These are phyloP conservation scores for Rickenella mellea DNA, from an alignment of 768 basidiomycete species.

Conservation along the genomic window DNA sequence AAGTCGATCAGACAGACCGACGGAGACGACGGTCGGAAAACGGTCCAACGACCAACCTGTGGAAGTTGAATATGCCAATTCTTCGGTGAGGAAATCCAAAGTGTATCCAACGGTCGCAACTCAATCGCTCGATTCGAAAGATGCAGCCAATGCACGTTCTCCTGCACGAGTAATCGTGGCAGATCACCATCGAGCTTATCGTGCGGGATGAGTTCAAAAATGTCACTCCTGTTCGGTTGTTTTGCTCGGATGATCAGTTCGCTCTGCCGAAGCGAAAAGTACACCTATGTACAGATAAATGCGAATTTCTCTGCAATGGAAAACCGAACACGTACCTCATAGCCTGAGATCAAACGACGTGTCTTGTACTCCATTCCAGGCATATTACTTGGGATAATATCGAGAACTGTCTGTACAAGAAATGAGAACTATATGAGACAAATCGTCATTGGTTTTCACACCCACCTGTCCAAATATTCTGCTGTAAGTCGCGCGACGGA, in stretches of 20 bases:
- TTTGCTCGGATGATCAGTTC: constrained; percentile 23
- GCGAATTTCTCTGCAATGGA: not conserved
- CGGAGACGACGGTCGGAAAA: constrained; percentile 7
- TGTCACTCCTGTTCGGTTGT: not conserved
- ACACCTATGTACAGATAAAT: constrained; percentile 17
- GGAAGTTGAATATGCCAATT: constrained; percentile 21
- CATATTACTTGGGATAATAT: constrained; percentile 24
- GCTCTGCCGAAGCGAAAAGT: constrained; percentile 16
- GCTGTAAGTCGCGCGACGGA: constrained; percentile 21
- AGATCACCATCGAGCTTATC: constrained; percentile 17
- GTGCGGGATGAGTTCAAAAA: constrained; percentile 27
- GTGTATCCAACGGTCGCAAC: constrained; percentile 20
- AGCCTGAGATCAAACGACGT: constrained; percentile 9
- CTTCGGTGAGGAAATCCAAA: constrained; percentile 18
- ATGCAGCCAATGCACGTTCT: constrained; percentile 26
- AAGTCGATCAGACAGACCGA: constrained; percentile 15
- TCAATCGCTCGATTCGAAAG: constrained; percentile 14
- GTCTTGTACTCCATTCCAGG: constrained; percentile 26
- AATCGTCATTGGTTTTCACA: too few relatives aligned
- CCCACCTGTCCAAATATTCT: constrained; percentile 28
- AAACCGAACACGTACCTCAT: constrained; percentile 12
- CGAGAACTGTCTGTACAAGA: constrained; percentile 15
- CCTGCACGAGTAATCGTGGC: constrained; percentile 18
- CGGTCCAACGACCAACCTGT: not conserved
- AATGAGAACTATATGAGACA: not conserved